A percentile compares a stretch with the other conserved stretches of the same genome.
These are phyloP conservation scores for Pseudogymnoascus sp. DNA, from an alignment of 2,329 filamentous ascomycete species.

Conservation along the genomic window DNA sequence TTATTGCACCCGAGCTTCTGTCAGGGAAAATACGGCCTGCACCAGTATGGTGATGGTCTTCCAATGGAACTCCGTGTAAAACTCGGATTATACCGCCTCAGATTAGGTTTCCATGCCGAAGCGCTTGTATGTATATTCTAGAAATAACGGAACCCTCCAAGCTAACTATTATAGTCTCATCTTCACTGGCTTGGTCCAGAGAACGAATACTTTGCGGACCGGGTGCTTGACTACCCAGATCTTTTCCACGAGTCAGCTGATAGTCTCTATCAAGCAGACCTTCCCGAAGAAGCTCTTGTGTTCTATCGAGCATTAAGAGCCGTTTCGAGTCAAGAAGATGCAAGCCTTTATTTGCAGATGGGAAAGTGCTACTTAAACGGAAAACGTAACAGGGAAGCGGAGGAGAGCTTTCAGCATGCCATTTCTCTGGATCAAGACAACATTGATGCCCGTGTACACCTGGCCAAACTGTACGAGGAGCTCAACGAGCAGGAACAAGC, in stretches of 20 bases:
- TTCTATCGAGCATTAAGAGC: conserved; percentile 49
- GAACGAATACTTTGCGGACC: conserved; percentile 39
- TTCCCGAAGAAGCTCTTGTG: conserved; percentile 45
- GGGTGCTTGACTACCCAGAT: conserved; percentile 61
- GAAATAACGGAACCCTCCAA: conserved; percentile 4
- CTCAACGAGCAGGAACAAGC: conserved; percentile 66
- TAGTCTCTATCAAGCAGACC: conserved; percentile 41
- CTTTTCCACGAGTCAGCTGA: conserved; percentile 68
- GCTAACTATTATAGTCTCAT: conserved; percentile 42
- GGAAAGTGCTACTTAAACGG: conserved; percentile 62
- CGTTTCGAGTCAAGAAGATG: conserved; percentile 41
- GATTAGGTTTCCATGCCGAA: conserved; percentile 59
- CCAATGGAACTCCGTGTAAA: conserved; percentile 78
- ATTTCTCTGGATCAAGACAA: conserved; percentile 63
- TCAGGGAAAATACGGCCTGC: conserved; percentile 41
- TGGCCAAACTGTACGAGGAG: conserved; percentile 78
- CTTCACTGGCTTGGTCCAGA: conserved; percentile 61
- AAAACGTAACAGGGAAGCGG: conserved; percentile 58
- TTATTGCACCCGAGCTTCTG: conserved; percentile 52
- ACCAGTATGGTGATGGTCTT: conserved; percentile 62
- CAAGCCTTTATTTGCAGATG: conserved; percentile 27
- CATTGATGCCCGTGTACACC: conserved; percentile 67
- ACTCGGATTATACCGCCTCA: conserved; percentile 74
- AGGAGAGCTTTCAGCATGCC: conserved; percentile 67
- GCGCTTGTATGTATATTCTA: conserved; percentile 49